Conservation (phyloP, 805 yeast genomes). For the Suhomyces prunicola region DNA sequence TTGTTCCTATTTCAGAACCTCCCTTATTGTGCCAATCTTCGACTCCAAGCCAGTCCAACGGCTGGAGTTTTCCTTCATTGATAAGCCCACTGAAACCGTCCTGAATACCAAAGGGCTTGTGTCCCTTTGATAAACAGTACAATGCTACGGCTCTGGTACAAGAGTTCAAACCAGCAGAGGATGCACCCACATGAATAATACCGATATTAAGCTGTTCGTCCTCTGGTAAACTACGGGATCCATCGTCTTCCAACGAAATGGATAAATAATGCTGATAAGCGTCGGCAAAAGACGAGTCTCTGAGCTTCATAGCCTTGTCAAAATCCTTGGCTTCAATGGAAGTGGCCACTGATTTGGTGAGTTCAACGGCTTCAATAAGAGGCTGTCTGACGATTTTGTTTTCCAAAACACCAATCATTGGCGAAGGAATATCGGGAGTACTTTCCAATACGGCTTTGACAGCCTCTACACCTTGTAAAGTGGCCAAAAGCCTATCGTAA, state of each 20-base stretch:
- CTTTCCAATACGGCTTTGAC: constrained; percentile 69
- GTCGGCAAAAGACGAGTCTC: constrained; percentile 71
- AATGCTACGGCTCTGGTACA: constrained; percentile 74
- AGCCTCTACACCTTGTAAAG: constrained; percentile 80
- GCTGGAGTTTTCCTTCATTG: constrained; percentile 57
- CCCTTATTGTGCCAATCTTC: constrained; percentile 73
- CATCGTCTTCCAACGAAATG: constrained; percentile 40
- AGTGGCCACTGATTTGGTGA: constrained; percentile 69
- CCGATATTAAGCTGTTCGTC: constrained; percentile 60
- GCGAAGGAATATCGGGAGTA: constrained; percentile 71
- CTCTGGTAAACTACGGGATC: constrained; percentile 40
- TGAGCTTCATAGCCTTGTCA: constrained; percentile 62
- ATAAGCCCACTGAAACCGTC: constrained; percentile 75
- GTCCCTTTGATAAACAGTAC: constrained; percentile 74
- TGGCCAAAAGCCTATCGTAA: constrained; percentile 66
- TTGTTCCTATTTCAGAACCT: constrained; percentile 82
- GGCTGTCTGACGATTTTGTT: constrained; percentile 67
- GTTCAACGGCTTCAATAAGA: constrained; percentile 66
- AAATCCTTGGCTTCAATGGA: constrained; percentile 67
- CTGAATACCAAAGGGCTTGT: constrained; percentile 64
- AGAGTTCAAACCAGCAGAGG: constrained; percentile 75
- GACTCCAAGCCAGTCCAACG: constrained; percentile 64
- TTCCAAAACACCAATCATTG: constrained; percentile 72
- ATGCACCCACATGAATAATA: constrained; percentile 74
- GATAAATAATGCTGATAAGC: constrained; percentile 61